Percentiles rank a stretch among this genome's conserved stretches.
phyloP scores from a whole-genome alignment of 1,284 basidiomycete species.

The Tilletiaria anomala region DNA sequence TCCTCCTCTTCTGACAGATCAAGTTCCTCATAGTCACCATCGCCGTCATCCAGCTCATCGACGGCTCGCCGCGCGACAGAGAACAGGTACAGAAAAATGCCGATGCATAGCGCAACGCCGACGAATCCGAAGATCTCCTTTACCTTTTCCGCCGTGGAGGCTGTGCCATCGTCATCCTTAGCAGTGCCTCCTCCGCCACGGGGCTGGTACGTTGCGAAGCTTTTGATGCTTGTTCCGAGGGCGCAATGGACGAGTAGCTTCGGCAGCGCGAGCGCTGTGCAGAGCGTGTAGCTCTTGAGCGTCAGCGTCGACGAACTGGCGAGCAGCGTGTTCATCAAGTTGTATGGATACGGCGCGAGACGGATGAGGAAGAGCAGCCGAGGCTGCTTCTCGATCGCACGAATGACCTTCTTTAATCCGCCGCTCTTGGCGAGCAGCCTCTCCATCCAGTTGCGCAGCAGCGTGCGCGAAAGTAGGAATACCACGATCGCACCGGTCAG shows the following conservation, averaged over 20 bases:
- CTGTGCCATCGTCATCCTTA: not conserved
- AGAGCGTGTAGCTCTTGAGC: slow-evolving; percentile 59
- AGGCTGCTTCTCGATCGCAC: slow-evolving; percentile 71
- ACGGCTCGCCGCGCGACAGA: slow-evolving; percentile 65
- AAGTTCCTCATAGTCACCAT: too few relatives aligned
- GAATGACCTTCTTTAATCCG: slow-evolving; percentile 48
- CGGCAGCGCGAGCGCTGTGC: slow-evolving; percentile 66
- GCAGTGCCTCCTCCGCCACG: slow-evolving; percentile 1
- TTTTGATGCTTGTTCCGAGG: slow-evolving; percentile 65
- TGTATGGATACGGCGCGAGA: slow-evolving; percentile 51
- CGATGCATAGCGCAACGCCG: slow-evolving; percentile 58
- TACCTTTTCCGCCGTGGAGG: slow-evolving; percentile 44
- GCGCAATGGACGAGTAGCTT: slow-evolving; percentile 74
- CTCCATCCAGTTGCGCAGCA: slow-evolving; percentile 55
- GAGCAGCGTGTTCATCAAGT: slow-evolving; percentile 75
- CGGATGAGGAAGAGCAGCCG: slow-evolving; percentile 71
- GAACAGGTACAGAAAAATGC: slow-evolving; percentile 62
- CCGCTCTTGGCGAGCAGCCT: slow-evolving; percentile 52
- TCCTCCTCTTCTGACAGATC: too few relatives aligned
- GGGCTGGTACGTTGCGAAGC: slow-evolving; percentile 56
- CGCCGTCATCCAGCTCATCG: slow-evolving; percentile 47
- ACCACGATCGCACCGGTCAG: slow-evolving; percentile 63
- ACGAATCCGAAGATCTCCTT: slow-evolving; percentile 54
- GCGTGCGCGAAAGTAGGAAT: slow-evolving; percentile 57
- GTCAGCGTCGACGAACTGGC: slow-evolving; percentile 71